Conservation (phyloP, 345 rosid genomes). For the Melastoma malabathricum region DNA sequence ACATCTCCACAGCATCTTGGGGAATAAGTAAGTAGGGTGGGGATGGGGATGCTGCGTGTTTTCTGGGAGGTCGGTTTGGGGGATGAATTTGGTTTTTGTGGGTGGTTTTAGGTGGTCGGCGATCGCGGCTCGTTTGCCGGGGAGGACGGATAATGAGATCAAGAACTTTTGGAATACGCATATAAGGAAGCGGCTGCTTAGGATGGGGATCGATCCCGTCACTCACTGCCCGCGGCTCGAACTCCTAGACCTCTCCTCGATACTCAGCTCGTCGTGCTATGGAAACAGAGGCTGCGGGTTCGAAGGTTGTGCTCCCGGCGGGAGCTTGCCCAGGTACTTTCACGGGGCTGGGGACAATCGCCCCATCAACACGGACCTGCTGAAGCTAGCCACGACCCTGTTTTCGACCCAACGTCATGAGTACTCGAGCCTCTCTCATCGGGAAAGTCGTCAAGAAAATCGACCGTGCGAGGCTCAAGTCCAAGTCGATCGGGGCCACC, state of each 20-base stretch:
- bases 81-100: not conserved
- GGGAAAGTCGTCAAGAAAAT: conserved; percentile 17
- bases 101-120: conserved; percentile 51
- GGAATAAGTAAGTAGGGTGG: conserved; percentile 38
- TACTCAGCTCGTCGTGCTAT: conserved; percentile 34
- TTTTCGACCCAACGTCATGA: conserved; percentile 18
- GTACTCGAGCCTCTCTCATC: conserved; percentile 8
- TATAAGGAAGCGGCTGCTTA: conserved; percentile 53
- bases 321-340: conserved; percentile 27
- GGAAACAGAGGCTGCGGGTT: conserved; percentile 1
- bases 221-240: conserved; percentile 66
- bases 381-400: conserved; percentile 29
- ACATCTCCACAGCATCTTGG: conserved; percentile 51
- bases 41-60: not conserved
- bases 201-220: conserved; percentile 86
- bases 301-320: conserved; percentile 28
- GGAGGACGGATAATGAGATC: conserved; percentile 77
- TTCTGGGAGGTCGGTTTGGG: not conserved
- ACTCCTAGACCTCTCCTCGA: conserved; percentile 55
- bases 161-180: conserved; percentile 85
- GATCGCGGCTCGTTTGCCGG: conserved; percentile 70
- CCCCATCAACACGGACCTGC: conserved; percentile 24
- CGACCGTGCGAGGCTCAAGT: conserved; percentile 8
- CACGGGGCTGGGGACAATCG: conserved; percentile 16
- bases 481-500: not conserved